Base-by-base conservation (phyloP, 441 rosid genomes). In the Pelargonium cotyledonis region DNA sequence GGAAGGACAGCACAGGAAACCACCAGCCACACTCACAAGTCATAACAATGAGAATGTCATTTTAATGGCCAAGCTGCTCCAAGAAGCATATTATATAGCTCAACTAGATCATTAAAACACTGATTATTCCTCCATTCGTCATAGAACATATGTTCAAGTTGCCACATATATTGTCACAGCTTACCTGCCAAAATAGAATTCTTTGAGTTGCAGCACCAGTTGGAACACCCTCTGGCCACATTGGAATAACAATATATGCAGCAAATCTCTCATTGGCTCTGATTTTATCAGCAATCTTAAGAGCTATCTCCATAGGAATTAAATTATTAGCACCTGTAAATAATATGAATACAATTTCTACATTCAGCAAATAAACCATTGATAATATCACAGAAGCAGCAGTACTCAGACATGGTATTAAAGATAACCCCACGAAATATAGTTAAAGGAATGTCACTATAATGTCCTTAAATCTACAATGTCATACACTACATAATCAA, bases 221-320 rank as follows among this genome's bases (percentile, higher is more conserved):
- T 66, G 99, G 99, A 80, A 74, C 83, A 60, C 99, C 99, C 80
- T 95, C 97, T 0, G 99, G 99, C 97, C 97, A 95, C 96, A 95
- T 92, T 16, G 98, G 98, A 68, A 95, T 57, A 66, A 92, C 92
- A 64, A 95, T 84, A 76, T 92, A 95, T n/a, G 86, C 98, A 80
- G 97, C 89, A 82, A 95, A 92, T 60, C 98, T 83, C 85, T 95
- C 94, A 61, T 84, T 75, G 62, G 96, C 97, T 79, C 86, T 87
- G 68, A 95, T 95, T 85, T 95, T 95, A 14, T 84, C 80, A 12
- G 96, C 95, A 47, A 95, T 92, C 88, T 92, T 95, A 31, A 92
- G 83, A 38, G 99, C 96, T 62, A 95, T 89, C 85, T 95, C 97
- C 98, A 92, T 95, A n/a, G 98, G 98, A 76, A 95, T 89, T 72